A percentile compares a stretch with the other conserved stretches of the same genome.
Evolutionary conservation across 225 moss, liverwort and hornwort species (phyloP).

Genomic region (Physcomitrium patens): DNA sequence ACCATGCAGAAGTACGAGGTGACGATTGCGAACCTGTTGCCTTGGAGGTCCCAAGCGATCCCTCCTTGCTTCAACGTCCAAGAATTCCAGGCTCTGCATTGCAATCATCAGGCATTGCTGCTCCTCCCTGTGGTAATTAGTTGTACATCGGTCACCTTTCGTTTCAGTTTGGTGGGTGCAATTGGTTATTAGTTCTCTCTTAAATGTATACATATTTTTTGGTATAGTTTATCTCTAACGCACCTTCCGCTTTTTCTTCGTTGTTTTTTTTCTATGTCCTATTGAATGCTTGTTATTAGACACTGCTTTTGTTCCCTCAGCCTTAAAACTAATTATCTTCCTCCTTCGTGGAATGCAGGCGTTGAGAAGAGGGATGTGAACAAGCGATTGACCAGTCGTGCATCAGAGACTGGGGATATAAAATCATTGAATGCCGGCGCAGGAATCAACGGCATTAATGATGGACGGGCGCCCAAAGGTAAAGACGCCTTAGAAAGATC

Average conservation of each 20-base stretch:
- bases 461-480: conserved; percentile 18
- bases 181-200: conserved; percentile 7
- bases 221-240: conserved; percentile 4
- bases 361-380: conserved; percentile 19
- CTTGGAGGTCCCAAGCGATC: conserved; percentile 19
- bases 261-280: neutral
- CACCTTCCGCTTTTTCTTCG: neutral
- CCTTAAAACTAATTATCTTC: neutral
- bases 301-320: neutral
- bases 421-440: conserved; percentile 14
- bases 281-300: neutral
- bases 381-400: conserved; percentile 20
- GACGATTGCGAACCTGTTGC: conserved; percentile 12
- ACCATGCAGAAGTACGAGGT: conserved; percentile 29
- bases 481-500: neutral
- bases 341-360: conserved; percentile 14
- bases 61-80: conserved; percentile 17
- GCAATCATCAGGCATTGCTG: conserved; percentile 30
- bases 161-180: conserved; percentile 12
- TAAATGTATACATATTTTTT: neutral
- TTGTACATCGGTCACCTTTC: conserved; percentile 2
- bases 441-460: conserved; percentile 13
- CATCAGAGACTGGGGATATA: conserved; percentile 15
- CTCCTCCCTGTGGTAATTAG: conserved; percentile 11
- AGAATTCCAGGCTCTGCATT: conserved; percentile 21